These are phyloP conservation scores for Tylopilus subfusipes DNA, from an alignment of 768 basidiomycete genomes.

Conservation along the genomic window DNA sequence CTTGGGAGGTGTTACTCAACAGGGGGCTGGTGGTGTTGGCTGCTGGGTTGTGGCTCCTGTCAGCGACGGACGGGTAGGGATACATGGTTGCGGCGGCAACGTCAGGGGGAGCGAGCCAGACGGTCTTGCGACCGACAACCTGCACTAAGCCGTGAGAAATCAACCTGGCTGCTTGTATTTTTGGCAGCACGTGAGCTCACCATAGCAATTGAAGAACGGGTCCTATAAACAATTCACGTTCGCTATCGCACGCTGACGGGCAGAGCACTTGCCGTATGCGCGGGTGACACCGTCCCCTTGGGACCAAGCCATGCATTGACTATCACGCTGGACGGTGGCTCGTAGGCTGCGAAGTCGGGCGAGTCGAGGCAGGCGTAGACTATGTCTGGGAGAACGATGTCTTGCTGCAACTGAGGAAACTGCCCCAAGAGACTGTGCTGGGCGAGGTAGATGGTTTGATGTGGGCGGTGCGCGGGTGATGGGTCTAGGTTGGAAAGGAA, in stretches of 20 bases:
- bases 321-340: constrained; percentile 60
- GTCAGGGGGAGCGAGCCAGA: constrained; percentile 86
- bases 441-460: constrained; percentile 70
- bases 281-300: constrained; percentile 74
- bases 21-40: constrained; percentile 40
- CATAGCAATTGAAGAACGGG: constrained; percentile 89
- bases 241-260: not conserved
- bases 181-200: constrained; percentile 38
- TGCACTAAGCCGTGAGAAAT: constrained; percentile 54
- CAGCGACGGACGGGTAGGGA: constrained; percentile 19
- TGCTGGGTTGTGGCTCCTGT: constrained; percentile 35
- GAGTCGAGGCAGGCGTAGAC: constrained; percentile 62
- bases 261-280: constrained; percentile 68
- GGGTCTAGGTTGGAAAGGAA: constrained; percentile 54
- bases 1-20: constrained; percentile 77
- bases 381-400: constrained; percentile 86
- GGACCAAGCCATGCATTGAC: constrained; percentile 86
- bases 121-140: constrained; percentile 81
- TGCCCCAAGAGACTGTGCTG: constrained; percentile 86
- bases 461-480: constrained; percentile 19
- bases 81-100: constrained; percentile 52
- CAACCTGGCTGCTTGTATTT: constrained; percentile 2
- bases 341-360: constrained; percentile 48
- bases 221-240: constrained; percentile 50
- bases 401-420: constrained; percentile 71